phyloP scores from a whole-genome alignment of 2,329 filamentous ascomycete genomes.

The Xylogone sp. region DNA sequence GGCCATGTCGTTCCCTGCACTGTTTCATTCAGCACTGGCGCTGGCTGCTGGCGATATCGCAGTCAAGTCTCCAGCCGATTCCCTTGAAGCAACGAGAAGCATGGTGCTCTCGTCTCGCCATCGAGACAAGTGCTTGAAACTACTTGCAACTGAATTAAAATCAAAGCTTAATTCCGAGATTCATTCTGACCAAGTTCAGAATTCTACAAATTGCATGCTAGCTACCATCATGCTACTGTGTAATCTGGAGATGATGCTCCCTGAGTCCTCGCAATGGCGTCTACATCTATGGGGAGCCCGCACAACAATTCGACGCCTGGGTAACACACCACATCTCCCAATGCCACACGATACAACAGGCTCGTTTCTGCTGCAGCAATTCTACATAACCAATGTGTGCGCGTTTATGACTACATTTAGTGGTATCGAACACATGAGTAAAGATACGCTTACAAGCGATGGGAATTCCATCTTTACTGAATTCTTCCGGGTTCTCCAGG shows the following conservation, averaged over 20 bases:
- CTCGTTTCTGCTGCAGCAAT: slow-evolving; percentile 3
- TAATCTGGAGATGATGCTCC: slow-evolving; percentile 4
- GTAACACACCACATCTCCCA: slow-evolving; percentile 1
- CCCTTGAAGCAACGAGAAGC: background rate
- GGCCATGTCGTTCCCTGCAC: background rate
- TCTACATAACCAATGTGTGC: slow-evolving; percentile 3
- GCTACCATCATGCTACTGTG: slow-evolving; percentile 2
- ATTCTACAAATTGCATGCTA: slow-evolving; percentile 2
- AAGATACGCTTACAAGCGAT: slow-evolving; percentile 1
- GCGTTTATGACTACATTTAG: slow-evolving; percentile 5
- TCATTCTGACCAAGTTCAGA: background rate
- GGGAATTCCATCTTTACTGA: slow-evolving; percentile 2
- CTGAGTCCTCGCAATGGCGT: slow-evolving; percentile 4
- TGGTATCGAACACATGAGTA: background rate
- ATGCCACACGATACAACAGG: background rate
- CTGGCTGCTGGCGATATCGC: slow-evolving; percentile 3
- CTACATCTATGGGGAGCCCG: slow-evolving; percentile 5
- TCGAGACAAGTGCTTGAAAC: slow-evolving; percentile 2
- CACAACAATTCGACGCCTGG: slow-evolving; percentile 4
- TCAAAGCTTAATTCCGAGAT: background rate
- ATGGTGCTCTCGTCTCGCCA: background rate
- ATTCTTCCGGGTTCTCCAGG: slow-evolving; percentile 1
- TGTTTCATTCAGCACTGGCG: slow-evolving; percentile 2
- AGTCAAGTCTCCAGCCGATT: background rate
- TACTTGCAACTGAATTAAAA: slow-evolving; percentile 3